Conservation (phyloP, 1,139 yeast species). For the Sugiyamaella xylanicola region DNA sequence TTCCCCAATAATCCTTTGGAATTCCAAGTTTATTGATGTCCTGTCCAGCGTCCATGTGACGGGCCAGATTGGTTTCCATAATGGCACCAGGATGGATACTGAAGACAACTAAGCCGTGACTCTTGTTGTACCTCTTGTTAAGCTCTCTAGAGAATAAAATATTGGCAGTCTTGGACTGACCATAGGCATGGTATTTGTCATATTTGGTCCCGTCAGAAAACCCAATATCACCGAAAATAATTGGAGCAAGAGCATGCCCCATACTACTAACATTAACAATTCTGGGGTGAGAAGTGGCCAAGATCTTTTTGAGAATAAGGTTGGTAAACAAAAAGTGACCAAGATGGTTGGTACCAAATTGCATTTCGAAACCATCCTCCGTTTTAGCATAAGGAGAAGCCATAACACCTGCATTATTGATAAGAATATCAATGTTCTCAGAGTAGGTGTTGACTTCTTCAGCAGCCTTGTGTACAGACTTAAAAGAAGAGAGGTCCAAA, state of each 20-base stretch:
- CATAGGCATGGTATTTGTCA: conserved; percentile 29
- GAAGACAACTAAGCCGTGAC: conserved; percentile 19
- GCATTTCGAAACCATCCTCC: conserved; percentile 69
- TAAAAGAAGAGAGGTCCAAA: conserved; percentile 20
- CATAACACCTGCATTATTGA: conserved; percentile 78
- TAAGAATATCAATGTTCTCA: conserved; percentile 44
- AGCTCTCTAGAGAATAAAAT: conserved; percentile 22
- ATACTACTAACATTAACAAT: conserved; percentile 68
- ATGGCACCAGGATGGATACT: conserved; percentile 26
- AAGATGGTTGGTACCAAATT: conserved; percentile 69
- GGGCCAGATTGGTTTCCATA: conserved; percentile 10
- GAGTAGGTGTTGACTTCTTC: conserved; percentile 17
- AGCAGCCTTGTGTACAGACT: conserved; percentile 20
- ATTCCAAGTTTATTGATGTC: background rate
- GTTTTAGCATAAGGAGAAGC: conserved; percentile 67
- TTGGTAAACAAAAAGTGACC: conserved; percentile 55
- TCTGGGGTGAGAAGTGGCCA: conserved; percentile 58
- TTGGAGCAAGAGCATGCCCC: conserved; percentile 51
- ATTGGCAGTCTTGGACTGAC: conserved; percentile 39
- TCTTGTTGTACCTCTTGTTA: conserved; percentile 9
- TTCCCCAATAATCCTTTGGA: conserved; percentile 20
- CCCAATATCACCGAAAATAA: conserved; percentile 35
- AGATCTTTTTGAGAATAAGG: conserved; percentile 54
- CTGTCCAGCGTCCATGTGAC: conserved; percentile 8
- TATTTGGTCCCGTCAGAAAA: conserved; percentile 25